Percentiles rank a stretch among this genome's conserved stretches.
Conservation (phyloP, 805 yeast species). For the Suhomyces sp. region DNA sequence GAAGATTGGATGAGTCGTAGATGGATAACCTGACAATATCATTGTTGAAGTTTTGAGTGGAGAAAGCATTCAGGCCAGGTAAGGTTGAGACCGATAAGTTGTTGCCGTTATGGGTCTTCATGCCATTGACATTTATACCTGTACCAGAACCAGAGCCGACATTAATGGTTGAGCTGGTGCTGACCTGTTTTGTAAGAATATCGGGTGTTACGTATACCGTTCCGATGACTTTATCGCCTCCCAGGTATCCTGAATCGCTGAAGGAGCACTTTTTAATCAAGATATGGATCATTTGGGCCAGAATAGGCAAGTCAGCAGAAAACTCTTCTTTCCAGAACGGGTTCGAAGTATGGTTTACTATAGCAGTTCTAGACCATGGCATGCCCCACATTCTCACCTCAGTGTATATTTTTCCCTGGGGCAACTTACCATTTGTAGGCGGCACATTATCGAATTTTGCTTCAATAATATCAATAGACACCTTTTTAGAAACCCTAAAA, state of each 20-base stretch:
- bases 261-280: conserved; percentile 38
- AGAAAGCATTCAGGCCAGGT: background rate
- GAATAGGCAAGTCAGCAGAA: conserved; percentile 55
- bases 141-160: conserved; percentile 22
- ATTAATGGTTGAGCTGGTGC: conserved; percentile 33
- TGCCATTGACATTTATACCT: conserved; percentile 19
- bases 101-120: conserved; percentile 7
- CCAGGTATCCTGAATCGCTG: conserved; percentile 20
- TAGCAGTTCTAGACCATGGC: conserved; percentile 76
- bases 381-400: conserved; percentile 72
- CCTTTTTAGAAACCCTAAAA: conserved; percentile 53
- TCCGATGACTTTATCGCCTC: conserved; percentile 47
- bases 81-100: conserved; percentile 3
- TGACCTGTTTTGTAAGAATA: conserved; percentile 36
- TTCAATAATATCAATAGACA: conserved; percentile 60
- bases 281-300: conserved; percentile 51
- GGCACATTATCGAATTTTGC: conserved; percentile 46
- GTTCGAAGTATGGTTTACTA: conserved; percentile 43
- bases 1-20: conserved; percentile 37
- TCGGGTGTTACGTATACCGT: conserved; percentile 54
- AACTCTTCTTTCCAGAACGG: conserved; percentile 88
- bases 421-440: conserved; percentile 1
- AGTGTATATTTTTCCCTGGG: conserved; percentile 48
- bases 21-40: conserved; percentile 48
- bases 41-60: conserved; percentile 9